Conservation (phyloP, 1,284 basidiomycete species). For the Wolfiporia cocos region DNA sequence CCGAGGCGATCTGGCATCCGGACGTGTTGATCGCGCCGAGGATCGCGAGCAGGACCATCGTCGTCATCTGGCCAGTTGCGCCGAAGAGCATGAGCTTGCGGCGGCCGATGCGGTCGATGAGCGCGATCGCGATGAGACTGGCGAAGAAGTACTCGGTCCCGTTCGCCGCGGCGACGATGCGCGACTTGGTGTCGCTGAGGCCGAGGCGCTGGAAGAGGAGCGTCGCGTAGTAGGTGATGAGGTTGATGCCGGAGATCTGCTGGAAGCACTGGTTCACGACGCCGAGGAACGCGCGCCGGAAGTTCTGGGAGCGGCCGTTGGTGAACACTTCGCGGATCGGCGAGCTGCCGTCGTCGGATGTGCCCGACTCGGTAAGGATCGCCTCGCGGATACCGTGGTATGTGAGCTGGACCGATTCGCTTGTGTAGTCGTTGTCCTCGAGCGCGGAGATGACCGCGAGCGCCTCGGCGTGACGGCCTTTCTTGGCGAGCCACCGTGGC, state of each 20-base stretch:
- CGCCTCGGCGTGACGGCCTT: constrained; percentile 55
- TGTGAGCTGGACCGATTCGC: constrained; percentile 46
- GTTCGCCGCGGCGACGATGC: constrained; percentile 64
- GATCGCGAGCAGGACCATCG: constrained; percentile 54
- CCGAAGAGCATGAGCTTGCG: constrained; percentile 66
- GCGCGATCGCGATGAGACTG: constrained; percentile 47
- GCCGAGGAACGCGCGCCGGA: constrained; percentile 52
- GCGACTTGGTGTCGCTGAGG: constrained; percentile 52
- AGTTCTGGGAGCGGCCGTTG: constrained; percentile 56
- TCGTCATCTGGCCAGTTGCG: constrained; percentile 57
- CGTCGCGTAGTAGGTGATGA: constrained; percentile 64
- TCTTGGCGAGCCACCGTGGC: constrained; percentile 65
- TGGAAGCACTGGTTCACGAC: constrained; percentile 66
- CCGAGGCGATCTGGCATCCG: constrained; percentile 45
- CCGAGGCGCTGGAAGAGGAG: constrained; percentile 55
- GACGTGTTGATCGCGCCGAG: constrained; percentile 43
- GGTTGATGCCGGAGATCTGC: constrained; percentile 60
- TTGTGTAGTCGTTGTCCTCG: constrained; percentile 46
- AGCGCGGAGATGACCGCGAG: constrained; percentile 58
- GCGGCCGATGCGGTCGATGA: constrained; percentile 60
- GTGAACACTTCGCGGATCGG: constrained; percentile 50
- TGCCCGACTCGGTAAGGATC: constrained; percentile 26
- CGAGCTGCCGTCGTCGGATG: constrained; percentile 19
- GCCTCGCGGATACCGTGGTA: constrained; percentile 52
- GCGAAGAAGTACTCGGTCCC: constrained; percentile 66